These are phyloP conservation scores for Rhodotorula taiwanensis DNA, from an alignment of 768 basidiomycete genomes.

Conservation along the genomic window DNA sequence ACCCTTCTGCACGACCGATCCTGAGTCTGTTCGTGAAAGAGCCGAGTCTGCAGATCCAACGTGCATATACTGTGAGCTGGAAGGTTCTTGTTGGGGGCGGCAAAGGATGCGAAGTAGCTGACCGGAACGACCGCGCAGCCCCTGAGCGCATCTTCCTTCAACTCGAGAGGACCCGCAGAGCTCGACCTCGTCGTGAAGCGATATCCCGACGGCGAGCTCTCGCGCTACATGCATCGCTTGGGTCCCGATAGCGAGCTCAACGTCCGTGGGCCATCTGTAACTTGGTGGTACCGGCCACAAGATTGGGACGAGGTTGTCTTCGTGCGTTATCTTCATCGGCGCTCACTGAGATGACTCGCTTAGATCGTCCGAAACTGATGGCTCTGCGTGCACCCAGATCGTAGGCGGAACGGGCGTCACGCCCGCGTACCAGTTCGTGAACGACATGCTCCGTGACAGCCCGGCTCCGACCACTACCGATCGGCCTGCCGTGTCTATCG, in stretches of 20 bases:
- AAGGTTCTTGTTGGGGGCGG: too few relatives aligned
- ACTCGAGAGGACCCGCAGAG: constrained; percentile 9
- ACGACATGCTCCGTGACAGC: constrained; percentile 7
- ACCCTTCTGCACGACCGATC: constrained; percentile 20
- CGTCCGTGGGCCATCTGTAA: constrained; percentile 36
- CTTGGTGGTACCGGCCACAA: constrained; percentile 33
- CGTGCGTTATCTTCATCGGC: constrained; percentile 16
- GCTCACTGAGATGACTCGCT: neutral
- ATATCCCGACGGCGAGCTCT: constrained; percentile 38
- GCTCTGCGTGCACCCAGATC: constrained; percentile 16
- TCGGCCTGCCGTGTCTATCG: constrained; percentile 21
- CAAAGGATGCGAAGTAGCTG: neutral
- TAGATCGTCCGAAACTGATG: neutral
- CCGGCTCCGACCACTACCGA: too few relatives aligned
- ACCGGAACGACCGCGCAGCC: constrained; percentile 7
- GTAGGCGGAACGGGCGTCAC: constrained; percentile 41
- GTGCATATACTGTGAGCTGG: constrained; percentile 35
- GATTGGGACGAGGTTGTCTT: constrained; percentile 37
- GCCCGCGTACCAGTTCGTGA: constrained; percentile 34
- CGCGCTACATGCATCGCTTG: constrained; percentile 34
- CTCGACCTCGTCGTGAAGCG: constrained; percentile 40
- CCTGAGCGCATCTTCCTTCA: constrained; percentile 26
- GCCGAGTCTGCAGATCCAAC: constrained; percentile 40
- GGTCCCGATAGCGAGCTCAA: constrained; percentile 25
- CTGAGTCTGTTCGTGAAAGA: constrained; percentile 38